Conservation (phyloP, 495 filamentous ascomycete species). For the Neurospora sp. region DNA sequence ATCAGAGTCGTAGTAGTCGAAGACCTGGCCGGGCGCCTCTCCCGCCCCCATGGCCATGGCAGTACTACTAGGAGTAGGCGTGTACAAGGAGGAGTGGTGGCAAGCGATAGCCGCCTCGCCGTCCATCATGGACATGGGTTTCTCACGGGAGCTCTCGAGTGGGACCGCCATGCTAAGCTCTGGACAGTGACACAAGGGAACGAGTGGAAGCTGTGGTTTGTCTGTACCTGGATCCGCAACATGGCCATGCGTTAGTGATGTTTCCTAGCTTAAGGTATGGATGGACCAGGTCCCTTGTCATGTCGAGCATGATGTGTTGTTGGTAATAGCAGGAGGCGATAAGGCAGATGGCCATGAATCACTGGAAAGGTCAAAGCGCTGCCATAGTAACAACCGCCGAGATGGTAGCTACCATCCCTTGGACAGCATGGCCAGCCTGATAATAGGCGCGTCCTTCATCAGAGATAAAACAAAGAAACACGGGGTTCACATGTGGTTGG, state of each 20-base stretch:
- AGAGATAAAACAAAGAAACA: constrained; percentile 7
- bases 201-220: neutral
- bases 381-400: neutral
- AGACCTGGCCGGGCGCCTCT: constrained; percentile 6
- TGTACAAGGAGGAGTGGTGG: constrained; percentile 12
- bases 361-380: neutral
- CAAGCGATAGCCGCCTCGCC: constrained; percentile 18
- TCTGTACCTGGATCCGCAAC: neutral
- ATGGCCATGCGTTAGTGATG: neutral
- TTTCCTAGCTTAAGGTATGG: neutral
- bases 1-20: neutral
- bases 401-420: no score
- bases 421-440: neutral
- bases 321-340: neutral
- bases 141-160: constrained; percentile 2
- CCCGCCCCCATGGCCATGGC: constrained; percentile 9
- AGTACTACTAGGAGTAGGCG: constrained; percentile 6
- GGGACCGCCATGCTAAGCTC: constrained; percentile 3
- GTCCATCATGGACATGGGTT: constrained; percentile 3
- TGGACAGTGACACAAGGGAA: neutral
- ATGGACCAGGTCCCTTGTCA: neutral
- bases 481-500: constrained; percentile 14
- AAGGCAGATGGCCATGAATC: neutral
- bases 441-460: constrained; percentile 4
- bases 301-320: neutral